Conservation (phyloP, 805 yeast species). For the Ogataea minuta region DNA sequence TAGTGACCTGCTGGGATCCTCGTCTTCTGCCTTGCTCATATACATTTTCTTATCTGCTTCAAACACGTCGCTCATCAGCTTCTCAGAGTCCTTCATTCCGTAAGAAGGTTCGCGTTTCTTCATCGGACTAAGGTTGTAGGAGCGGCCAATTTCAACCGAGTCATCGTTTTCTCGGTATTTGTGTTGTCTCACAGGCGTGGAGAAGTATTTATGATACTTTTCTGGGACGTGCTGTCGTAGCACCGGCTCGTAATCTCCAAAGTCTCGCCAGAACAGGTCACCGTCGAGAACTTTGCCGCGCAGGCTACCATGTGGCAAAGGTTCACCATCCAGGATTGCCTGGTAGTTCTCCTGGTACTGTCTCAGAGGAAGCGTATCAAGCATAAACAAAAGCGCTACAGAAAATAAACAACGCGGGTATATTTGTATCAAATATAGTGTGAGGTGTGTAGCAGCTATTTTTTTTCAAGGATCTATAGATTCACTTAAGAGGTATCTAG, state of each 20-base stretch:
- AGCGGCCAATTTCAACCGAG: conserved; percentile 31
- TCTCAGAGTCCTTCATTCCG: conserved; percentile 26
- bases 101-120: conserved; percentile 17
- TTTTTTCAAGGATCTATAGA: neutral
- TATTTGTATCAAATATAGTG: conserved; percentile 6
- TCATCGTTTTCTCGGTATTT: conserved; percentile 6
- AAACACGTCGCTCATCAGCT: conserved; percentile 25
- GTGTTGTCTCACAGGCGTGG: conserved; percentile 5
- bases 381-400: conserved; percentile 21
- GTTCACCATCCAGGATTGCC: conserved; percentile 27
- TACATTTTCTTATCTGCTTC: conserved; percentile 20
- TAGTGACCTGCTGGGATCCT: conserved; percentile 16
- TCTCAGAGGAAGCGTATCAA: conserved; percentile 28
- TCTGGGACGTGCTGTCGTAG: conserved; percentile 30
- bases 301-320: conserved; percentile 31
- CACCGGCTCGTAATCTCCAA: conserved; percentile 30
- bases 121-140: conserved; percentile 30
- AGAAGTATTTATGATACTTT: conserved; percentile 28
- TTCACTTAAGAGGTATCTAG: conserved; percentile 5
- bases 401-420: conserved; percentile 6
- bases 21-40: conserved; percentile 9
- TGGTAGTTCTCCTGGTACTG: conserved; percentile 31
- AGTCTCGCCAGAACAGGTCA: conserved; percentile 23
- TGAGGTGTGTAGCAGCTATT: conserved; percentile 7
- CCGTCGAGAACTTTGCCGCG: conserved; percentile 27